Conservation (phyloP, 192 early-diverging fungal species). For the Rhizophagus prolifer region DNA sequence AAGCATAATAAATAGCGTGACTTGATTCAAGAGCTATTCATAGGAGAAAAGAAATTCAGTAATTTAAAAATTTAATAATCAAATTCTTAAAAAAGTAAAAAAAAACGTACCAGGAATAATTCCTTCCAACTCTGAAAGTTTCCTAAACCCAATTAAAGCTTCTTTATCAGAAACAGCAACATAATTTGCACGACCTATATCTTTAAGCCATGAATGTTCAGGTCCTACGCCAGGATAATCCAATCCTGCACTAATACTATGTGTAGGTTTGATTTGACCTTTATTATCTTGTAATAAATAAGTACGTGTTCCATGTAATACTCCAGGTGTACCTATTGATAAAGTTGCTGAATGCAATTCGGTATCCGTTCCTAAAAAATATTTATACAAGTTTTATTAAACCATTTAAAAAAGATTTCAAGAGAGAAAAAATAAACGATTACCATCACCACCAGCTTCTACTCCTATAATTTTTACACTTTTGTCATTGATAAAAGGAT, state of each 20-base stretch:
- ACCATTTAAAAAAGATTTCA: background rate
- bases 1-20: slow-evolving; percentile 85
- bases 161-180: slow-evolving; percentile 77
- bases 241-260: slow-evolving; percentile 93
- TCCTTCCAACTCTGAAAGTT: slow-evolving; percentile 71
- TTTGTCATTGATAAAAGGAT: slow-evolving; percentile 86
- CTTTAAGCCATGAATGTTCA: slow-evolving; percentile 91
- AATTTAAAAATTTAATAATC: background rate
- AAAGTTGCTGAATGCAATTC: slow-evolving; percentile 89
- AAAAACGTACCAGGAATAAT: slow-evolving; percentile 70
- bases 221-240: slow-evolving; percentile 99
- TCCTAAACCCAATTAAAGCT: slow-evolving; percentile 82
- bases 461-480: slow-evolving; percentile 87
- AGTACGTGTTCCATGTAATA: slow-evolving; percentile 95
- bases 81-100: background rate
- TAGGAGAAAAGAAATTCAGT: background rate
- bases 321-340: slow-evolving; percentile 80
- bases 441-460: slow-evolving; percentile 92
- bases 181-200: slow-evolving; percentile 83
- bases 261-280: slow-evolving; percentile 96
- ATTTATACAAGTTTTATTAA: background rate
- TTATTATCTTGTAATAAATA: slow-evolving; percentile 92
- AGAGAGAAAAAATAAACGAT: background rate
- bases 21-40: slow-evolving; percentile 84
- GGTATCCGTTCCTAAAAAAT: slow-evolving; percentile 59